Conservation (phyloP, 2,329 filamentous ascomycete species). For the Plectosphaerella cucumerina region DNA sequence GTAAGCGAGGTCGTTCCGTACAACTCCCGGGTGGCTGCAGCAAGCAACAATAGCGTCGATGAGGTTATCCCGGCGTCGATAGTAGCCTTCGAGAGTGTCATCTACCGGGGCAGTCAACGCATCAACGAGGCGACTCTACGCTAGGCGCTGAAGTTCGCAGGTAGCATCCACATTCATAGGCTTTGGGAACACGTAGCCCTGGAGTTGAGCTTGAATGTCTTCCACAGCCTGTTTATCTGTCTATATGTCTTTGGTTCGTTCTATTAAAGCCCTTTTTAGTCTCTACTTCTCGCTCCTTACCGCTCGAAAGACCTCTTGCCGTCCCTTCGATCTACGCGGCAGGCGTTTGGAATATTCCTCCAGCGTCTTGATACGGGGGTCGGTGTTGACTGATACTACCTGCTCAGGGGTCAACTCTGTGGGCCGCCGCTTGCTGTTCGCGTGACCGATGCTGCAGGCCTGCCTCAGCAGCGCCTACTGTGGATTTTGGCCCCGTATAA, state of each 20-base stretch:
- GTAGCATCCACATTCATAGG: neutral
- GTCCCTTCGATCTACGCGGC: conserved; percentile 3
- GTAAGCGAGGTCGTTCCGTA: no score
- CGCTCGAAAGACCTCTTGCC: conserved; percentile 1
- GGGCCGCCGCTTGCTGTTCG: no score
- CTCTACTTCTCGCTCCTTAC: conserved; percentile 13
- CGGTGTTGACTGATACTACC: conserved; percentile 8
- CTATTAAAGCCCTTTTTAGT: conserved; percentile 10
- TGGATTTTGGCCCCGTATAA: no score
- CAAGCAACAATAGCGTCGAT: conserved; percentile 10
- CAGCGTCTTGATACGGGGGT: conserved; percentile 8
- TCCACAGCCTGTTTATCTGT: conserved; percentile 13
- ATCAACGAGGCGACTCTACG: conserved; percentile 11
- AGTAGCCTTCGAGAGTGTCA: conserved; percentile 8
- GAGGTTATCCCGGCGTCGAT: conserved; percentile 6
- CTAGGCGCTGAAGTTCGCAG: conserved; percentile 7
- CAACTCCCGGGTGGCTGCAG: conserved; percentile 1
- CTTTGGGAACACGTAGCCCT: conserved; percentile 12
- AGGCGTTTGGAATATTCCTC: neutral
- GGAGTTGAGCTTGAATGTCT: conserved; percentile 15
- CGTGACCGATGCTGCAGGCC: no score
- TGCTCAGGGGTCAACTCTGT: no score
- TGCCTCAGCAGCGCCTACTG: no score
- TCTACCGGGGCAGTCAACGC: conserved; percentile 8
- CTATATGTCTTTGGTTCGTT: conserved; percentile 11